Evolutionary conservation across 208 protist genomes (phyloP).

Genomic region (Jaenimonas drosophilae): DNA sequence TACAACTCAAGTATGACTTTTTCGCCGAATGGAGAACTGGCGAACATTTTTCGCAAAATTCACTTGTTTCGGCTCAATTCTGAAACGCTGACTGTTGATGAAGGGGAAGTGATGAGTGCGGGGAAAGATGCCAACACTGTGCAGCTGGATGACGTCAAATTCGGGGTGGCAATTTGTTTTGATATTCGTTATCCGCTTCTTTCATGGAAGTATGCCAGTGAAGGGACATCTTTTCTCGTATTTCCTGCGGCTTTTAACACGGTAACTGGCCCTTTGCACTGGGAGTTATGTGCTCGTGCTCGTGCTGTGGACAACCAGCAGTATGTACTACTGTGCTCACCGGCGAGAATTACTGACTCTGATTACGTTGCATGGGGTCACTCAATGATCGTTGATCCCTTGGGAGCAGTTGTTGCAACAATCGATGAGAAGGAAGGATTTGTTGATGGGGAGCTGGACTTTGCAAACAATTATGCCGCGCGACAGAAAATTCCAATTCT

Average conservation of each 20-base stretch:
- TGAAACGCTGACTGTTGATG: conserved; percentile 91
- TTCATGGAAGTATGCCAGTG: conserved; percentile 46
- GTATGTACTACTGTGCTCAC: conserved; percentile 92
- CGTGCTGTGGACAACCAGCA: conserved; percentile 94
- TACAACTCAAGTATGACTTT: conserved; percentile 95
- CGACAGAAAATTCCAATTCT: conserved; percentile 72
- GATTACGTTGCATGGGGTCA: conserved; percentile 96
- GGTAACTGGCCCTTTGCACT: conserved; percentile 97
- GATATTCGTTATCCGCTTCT: conserved; percentile 97
- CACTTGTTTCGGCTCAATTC: conserved; percentile 97
- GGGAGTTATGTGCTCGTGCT: conserved; percentile 91
- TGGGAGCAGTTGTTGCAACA: conserved; percentile 62
- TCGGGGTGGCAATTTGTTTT: conserved; percentile 98
- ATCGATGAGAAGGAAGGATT: conserved; percentile 56
- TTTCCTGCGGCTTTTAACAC: conserved; percentile 98
- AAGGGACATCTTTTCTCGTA: conserved; percentile 88
- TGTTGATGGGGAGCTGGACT: conserved; percentile 56
- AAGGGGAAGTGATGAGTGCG: conserved; percentile 91
- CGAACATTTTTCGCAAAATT: conserved; percentile 90
- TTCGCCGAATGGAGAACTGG: conserved; percentile 75
- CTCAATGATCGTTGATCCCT: conserved; percentile 91
- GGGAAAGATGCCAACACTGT: conserved; percentile 62
- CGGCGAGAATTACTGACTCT: conserved; percentile 82
- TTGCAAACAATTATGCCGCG: conserved; percentile 25
- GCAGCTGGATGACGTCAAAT: conserved; percentile 38